Evolutionary conservation across 1,139 yeast genomes (phyloP), one percentile per base, ranked within the genome.

Genomic region (Protomyces inouyei): DNA sequence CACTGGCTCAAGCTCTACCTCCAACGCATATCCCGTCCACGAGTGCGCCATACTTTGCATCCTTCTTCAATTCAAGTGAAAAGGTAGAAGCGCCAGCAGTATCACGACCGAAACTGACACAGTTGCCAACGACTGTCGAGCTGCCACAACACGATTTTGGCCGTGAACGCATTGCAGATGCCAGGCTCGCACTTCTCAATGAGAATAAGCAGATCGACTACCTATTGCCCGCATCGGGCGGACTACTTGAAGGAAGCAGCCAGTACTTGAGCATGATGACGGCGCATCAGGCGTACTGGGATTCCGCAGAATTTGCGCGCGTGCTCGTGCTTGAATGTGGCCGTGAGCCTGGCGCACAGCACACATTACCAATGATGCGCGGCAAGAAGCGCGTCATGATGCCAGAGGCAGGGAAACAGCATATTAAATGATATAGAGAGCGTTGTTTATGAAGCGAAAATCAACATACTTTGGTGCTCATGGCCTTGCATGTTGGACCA

Each of bases 181-280:
- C 69, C 55, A 68, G 71, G 38, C 71, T 76, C 72, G 65, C 66
- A 10, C 64, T 70, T 57, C 71, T 78, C 56, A 78, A 78, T 61
- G 79, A 77, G 48, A 77, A 78, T 65, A 80, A 80, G 1, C 80
- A 78, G 69, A 67, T 78, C 6, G 81, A 78, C 68, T 78, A 73
- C 71, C 68, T 74, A 21, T 69, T 78, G 40, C 78, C 78, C 1
- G 71, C 74, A 21, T 70, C 74, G 0, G 74, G 74, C 8, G 71
- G 71, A 4, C 68, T 76, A 45, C 70, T 77, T 10, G 48, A 43
- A 18, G 48, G 48, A 10, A 77, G 77, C 51, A 76, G 75, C 69
- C 80, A 78, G 69, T 77, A 77, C 60, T 66, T 78, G 35, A 71
- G 76, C 64, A 76, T 78, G 74, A 69, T 78, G 45, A 76, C 78